phyloP scores from a whole-genome alignment of 129 eudicot species.

The Artemisia tridentata region DNA sequence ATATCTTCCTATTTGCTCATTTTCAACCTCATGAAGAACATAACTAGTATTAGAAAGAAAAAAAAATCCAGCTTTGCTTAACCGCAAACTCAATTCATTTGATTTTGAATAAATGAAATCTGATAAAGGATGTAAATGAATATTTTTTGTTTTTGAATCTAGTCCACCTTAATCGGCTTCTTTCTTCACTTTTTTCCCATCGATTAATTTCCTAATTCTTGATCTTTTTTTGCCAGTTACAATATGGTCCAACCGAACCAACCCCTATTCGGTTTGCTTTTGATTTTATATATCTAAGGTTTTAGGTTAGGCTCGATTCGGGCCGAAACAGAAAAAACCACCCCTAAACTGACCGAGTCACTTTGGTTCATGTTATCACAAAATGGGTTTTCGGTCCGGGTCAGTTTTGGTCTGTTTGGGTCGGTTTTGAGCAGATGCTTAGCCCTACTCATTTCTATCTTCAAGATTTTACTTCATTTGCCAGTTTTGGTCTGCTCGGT shows the following conservation, averaged over 20 bases:
- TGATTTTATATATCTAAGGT: no score
- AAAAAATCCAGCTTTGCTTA: conserved; percentile 72
- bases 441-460: no score
- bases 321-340: no score
- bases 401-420: no score
- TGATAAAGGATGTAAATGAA: conserved; percentile 69
- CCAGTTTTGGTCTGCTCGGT: no score
- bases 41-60: conserved; percentile 71
- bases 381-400: no score
- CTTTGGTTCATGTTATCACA: no score
- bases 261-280: no score
- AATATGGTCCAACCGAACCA: conserved; percentile 9
- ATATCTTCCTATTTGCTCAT: conserved; percentile 84
- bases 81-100: conserved; percentile 47
- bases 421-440: no score
- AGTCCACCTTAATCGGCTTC: conserved; percentile 95
- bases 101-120: conserved; percentile 65
- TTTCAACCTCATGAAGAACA: conserved; percentile 93
- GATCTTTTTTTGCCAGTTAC: conserved; percentile 71
- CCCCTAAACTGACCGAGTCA: no score
- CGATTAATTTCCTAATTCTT: conserved; percentile 72
- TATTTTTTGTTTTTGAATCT: conserved; percentile 76
- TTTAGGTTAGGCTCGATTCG: no score
- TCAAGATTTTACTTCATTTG: no score
- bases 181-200: conserved; percentile 70